Percentiles rank a stretch among this genome's conserved stretches.
phyloP scores from a whole-genome alignment of 2,329 filamentous ascomycete species.

The Pseudocercospora fijiensis region DNA sequence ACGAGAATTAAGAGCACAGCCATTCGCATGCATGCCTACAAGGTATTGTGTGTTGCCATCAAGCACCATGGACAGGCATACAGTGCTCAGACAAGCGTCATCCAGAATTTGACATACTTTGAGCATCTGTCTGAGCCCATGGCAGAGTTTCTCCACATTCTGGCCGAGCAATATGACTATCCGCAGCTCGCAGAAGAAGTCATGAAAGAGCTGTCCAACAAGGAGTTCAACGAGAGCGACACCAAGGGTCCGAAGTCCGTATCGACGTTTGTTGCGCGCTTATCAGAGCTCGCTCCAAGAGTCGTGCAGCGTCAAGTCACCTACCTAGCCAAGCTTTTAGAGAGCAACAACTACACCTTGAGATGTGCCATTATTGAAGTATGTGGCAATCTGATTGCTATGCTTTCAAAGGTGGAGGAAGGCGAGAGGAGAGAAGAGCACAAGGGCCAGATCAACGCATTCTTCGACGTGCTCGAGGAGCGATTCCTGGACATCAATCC shows the following conservation, averaged over 20 bases:
- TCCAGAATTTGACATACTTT: slow-evolving; percentile 96
- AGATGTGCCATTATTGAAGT: slow-evolving; percentile 94
- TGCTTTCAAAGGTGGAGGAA: slow-evolving; percentile 80
- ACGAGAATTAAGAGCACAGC: slow-evolving; percentile 82
- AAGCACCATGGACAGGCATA: slow-evolving; percentile 98
- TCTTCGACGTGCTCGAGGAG: slow-evolving; percentile 95
- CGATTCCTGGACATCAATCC: slow-evolving; percentile 95
- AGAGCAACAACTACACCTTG: slow-evolving; percentile 95
- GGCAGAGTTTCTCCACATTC: slow-evolving; percentile 95
- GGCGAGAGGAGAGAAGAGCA: slow-evolving; percentile 83
- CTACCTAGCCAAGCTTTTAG: slow-evolving; percentile 86
- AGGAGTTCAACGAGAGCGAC: slow-evolving; percentile 97
- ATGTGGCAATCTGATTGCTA: slow-evolving; percentile 88
- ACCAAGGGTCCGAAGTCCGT: slow-evolving; percentile 94
- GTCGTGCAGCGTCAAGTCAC: slow-evolving; percentile 98
- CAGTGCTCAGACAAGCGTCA: slow-evolving; percentile 94
- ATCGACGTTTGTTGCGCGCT: slow-evolving; percentile 85
- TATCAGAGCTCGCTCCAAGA: slow-evolving; percentile 87
- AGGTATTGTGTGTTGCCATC: slow-evolving; percentile 91
- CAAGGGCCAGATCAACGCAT: slow-evolving; percentile 92
- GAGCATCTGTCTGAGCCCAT: slow-evolving; percentile 98
- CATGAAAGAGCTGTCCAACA: slow-evolving; percentile 89
- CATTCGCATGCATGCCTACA: slow-evolving; percentile 96
- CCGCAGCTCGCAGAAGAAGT: slow-evolving; percentile 93
- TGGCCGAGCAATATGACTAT: slow-evolving; percentile 96